These are phyloP conservation scores for Penicillium samsonianum DNA, from an alignment of 495 filamentous ascomycete species.

Conservation along the genomic window DNA sequence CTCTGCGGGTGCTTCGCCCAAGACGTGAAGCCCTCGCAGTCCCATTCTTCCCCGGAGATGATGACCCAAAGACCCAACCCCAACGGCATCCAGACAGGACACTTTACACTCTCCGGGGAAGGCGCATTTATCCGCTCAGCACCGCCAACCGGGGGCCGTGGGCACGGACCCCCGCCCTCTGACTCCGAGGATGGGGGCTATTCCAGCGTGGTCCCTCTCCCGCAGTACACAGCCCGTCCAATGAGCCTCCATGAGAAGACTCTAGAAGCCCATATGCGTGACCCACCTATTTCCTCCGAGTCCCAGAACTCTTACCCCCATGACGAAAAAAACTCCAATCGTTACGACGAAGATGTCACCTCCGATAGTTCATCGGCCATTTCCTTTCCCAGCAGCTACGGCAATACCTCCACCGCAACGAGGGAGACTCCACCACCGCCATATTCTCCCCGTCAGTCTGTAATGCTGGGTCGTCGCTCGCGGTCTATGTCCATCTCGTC, in stretches of 20 bases:
- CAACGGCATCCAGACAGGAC: slow-evolving; percentile 55
- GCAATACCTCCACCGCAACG: slow-evolving; percentile 51
- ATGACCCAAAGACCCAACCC: slow-evolving; percentile 16
- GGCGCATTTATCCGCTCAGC: slow-evolving; percentile 27
- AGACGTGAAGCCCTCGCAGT: slow-evolving; percentile 15
- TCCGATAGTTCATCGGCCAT: slow-evolving; percentile 45
- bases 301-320: slow-evolving; percentile 9
- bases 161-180: slow-evolving; percentile 21
- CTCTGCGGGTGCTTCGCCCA: slow-evolving; percentile 36
- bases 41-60: slow-evolving; percentile 13
- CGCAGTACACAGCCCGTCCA: slow-evolving; percentile 46
- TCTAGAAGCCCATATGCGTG: slow-evolving; percentile 40
- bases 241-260: slow-evolving; percentile 48
- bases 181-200: slow-evolving; percentile 36
- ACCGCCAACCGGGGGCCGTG: slow-evolving; percentile 12
- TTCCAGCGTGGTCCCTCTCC: slow-evolving; percentile 38
- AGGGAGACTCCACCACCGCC: slow-evolving; percentile 49
- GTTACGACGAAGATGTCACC: slow-evolving; percentile 35
- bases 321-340: slow-evolving; percentile 40
- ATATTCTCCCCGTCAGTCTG: slow-evolving; percentile 40
- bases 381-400: slow-evolving; percentile 51
- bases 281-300: slow-evolving; percentile 38
- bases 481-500: slow-evolving; percentile 42
- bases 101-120: slow-evolving; percentile 22
- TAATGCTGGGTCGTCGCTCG: slow-evolving; percentile 33